These are phyloP conservation scores for Bruguiera gymnorhiza DNA, from an alignment of 345 rosid genomes.

Conservation along the genomic window DNA sequence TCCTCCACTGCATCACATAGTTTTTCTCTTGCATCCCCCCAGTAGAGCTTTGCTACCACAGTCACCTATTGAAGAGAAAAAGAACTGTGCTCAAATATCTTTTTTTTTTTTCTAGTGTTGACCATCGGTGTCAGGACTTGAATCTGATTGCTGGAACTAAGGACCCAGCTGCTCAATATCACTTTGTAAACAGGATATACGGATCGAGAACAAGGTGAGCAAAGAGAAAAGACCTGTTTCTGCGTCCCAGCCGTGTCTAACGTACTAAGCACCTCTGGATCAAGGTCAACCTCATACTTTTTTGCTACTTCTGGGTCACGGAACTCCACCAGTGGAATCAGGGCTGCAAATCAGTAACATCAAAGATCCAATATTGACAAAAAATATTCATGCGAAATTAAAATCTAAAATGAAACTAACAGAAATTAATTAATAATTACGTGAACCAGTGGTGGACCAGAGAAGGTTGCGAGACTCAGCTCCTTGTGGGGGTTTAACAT, in stretches of 20 bases:
- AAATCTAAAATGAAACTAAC: not conserved
- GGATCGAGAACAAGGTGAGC: not conserved
- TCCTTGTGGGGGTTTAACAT: constrained; percentile 16
- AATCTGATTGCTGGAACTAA: no score
- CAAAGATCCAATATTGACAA: not conserved
- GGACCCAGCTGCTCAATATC: not conserved
- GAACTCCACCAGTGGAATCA: constrained; percentile 24
- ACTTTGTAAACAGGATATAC: not conserved
- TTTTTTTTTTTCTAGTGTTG: not conserved
- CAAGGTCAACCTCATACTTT: constrained; percentile 9
- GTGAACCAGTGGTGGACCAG: constrained; percentile 22
- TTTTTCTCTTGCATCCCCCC: constrained; percentile 65
- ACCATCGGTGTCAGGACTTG: no score
- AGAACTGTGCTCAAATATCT: not conserved
- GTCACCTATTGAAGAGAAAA: not conserved
- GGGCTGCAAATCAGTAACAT: not conserved
- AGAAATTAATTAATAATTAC: constrained; percentile 2
- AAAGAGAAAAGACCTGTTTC: constrained; percentile 13
- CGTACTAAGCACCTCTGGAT: constrained; percentile 15
- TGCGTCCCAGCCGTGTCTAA: constrained; percentile 12
- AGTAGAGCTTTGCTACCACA: constrained; percentile 49
- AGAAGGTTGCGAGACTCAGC: constrained; percentile 19
- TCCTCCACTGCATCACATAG: constrained; percentile 45
- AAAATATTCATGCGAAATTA: no score
- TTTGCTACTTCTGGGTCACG: constrained; percentile 7